These are phyloP conservation scores for Thamnidium elegans DNA, from an alignment of 192 early-diverging fungal species.

Conservation along the genomic window DNA sequence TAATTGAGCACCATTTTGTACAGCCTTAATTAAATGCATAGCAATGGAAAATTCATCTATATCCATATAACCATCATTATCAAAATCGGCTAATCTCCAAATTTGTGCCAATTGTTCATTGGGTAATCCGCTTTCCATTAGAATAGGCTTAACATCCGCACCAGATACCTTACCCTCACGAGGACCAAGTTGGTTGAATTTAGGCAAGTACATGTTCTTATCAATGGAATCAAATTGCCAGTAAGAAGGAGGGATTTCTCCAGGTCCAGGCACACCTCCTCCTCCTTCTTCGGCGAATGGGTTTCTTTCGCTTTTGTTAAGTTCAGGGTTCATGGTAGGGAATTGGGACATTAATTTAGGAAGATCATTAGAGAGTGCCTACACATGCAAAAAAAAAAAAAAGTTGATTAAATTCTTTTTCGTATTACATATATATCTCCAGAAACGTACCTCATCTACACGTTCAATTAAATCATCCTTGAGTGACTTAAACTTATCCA, in stretches of 20 bases:
- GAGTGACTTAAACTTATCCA: conserved; percentile 49
- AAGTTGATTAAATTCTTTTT: not conserved
- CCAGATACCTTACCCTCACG: conserved; percentile 44
- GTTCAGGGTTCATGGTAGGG: conserved; percentile 37
- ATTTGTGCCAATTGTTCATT: conserved; percentile 55
- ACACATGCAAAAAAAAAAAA: not conserved
- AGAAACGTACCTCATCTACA: conserved; percentile 41
- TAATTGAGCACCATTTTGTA: conserved; percentile 26
- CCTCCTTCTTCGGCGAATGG: conserved; percentile 26
- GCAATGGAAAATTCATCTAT: conserved; percentile 69
- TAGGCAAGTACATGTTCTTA: conserved; percentile 31
- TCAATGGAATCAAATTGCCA: conserved; percentile 38
- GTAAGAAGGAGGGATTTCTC: conserved; percentile 35
- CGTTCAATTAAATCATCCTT: conserved; percentile 43
- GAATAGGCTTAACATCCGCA: conserved; percentile 33
- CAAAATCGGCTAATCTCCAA: conserved; percentile 63
- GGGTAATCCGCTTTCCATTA: conserved; percentile 56
- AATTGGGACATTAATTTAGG: conserved; percentile 42
- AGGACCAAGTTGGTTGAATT: conserved; percentile 36
- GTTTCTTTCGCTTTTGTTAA: conserved; percentile 38
- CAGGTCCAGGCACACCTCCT: conserved; percentile 7
- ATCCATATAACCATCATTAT: conserved; percentile 63
- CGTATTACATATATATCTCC: not conserved
- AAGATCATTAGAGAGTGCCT: conserved; percentile 46
- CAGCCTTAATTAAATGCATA: conserved; percentile 52